These are phyloP conservation scores for Carex littledalei DNA, from an alignment of 176 grass and related monocot species.

Conservation along the genomic window DNA sequence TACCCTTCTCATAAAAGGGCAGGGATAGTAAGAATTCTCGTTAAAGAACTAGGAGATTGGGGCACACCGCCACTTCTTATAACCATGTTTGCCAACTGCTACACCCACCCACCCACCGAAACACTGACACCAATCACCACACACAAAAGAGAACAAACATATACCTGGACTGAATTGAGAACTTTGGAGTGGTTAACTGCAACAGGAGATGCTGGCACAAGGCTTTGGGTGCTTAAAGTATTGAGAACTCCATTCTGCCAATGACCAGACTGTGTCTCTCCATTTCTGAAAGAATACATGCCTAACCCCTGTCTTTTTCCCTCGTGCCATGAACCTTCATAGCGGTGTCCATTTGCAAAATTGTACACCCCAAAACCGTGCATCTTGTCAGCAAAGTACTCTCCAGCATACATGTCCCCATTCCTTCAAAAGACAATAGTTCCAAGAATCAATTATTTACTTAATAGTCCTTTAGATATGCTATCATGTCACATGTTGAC, in stretches of 20 bases:
- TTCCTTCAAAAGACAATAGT: conserved; percentile 51
- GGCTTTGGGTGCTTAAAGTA: conserved; percentile 78
- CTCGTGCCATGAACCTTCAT: conserved; percentile 97
- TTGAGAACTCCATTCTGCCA: conserved; percentile 87
- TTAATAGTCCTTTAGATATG: not conserved
- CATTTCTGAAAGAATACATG: conserved; percentile 97
- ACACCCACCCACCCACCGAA: not conserved
- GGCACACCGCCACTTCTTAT: not conserved
- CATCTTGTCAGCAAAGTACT: conserved; percentile 98
- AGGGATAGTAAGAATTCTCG: not conserved
- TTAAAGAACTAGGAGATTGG: not conserved
- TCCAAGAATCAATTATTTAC: not conserved
- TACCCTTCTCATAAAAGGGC: not conserved
- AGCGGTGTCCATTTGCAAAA: conserved; percentile 95
- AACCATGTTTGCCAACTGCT: not conserved
- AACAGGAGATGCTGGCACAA: conserved; percentile 60
- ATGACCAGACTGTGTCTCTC: conserved; percentile 94
- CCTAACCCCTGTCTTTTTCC: conserved; percentile 92
- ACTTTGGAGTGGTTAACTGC: conserved; percentile 87
- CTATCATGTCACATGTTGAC: not conserved
- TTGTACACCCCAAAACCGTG: conserved; percentile 94
- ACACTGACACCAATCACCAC: not conserved
- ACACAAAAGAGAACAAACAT: not conserved
- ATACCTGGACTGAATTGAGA: conserved; percentile 92
- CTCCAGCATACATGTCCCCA: conserved; percentile 87